Evolutionary conservation across 805 yeast species (phyloP), one percentile per base, ranked within the genome.

Genomic region (Sugiyamaella chiloensis): DNA sequence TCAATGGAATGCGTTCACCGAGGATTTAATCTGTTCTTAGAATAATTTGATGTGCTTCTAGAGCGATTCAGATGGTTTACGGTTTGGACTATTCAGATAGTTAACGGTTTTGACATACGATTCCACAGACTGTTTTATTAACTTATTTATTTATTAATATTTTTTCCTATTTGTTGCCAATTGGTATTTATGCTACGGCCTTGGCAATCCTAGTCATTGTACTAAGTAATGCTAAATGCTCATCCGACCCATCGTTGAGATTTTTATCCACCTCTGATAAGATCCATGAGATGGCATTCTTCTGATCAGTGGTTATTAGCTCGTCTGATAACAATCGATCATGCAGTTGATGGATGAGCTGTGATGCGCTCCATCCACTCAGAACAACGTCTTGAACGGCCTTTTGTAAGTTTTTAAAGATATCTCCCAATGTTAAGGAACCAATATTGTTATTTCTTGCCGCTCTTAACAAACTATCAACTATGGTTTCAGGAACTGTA

Each of bases 231-330:
- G 87, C 96, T 24, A 91, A 69, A 50, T 85, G 87, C 63, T 91
- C 99, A 59, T 89, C 95, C 3, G 96, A 79, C 12, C 99, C 99
- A 60, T 81, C 87, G 46, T 81, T 76, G 46, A 91, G 70, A 45
- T 81, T 76, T 42, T 79, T 76, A 63, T 91, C 98, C 0, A 87
- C 75, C 36, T 81, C 84, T 57, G 89, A 87, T 21, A 93, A 65
- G 4, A 80, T 66, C 60, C 72, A 66, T 0, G 96, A 76, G 8
- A 88, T 76, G 39, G 66, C 59, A 60, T 81, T 85, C 62, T 91
- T 93, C 51, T 80, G 79, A 1, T 59, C 54, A 1, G 83, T 70
- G 4, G 70, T 59, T 24, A 76, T 63, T 2, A 66, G 54, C 50
- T 80, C 85, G 56, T 78, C 79, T 46, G 79, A 64, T 31, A 86